Evolutionary conservation across 2,329 filamentous ascomycete species (phyloP), one percentile per base, ranked within the genome.

Genomic region (Diaporthe helianthi): DNA sequence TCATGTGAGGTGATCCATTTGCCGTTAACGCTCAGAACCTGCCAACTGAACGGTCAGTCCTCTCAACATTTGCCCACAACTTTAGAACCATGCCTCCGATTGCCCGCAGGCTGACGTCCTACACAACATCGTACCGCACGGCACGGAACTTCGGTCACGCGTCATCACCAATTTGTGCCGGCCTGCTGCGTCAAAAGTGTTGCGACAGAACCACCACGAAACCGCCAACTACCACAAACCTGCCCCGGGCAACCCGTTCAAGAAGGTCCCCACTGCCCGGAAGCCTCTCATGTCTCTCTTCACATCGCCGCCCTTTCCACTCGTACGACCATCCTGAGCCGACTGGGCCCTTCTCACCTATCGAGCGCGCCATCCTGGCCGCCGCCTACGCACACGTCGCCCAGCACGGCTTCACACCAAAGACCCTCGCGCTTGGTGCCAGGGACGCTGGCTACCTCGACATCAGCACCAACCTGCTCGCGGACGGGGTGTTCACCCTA

Each of bases 381-480:
- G 89, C 93, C n/a, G 92, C 94, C 22, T 88, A 96, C 75, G 78
- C 82, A 36, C 92, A 97, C 78, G 89, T 98, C 12, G 93, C 94
- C 22, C 79, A 86, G 63, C 87, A 93, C 78, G 96, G 96, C 78
- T 99, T 98, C 85, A 93, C 93, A 0, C 82, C 85, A 60, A 84
- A 87, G 24, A 85, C 94, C 0, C 85, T 99, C 12, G 87, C 88
- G 52, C 86, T 92, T 26, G 96, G 95, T 71, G 93, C 93, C 71
- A 89, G 89, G 76, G 93, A 97, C 76, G 89, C 90, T 22, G 94
- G 94, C 53, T 97, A 95, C 78, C 89, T 93, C 65, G 93, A 96
- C 77, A 93, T 95, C 69, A 94, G 93, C 70, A 89, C 92, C 12
- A 94, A 93, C 76, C 83, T 98, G 24, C 89, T 99, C 68, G 90